These are phyloP conservation scores for Lodderomyces margitis DNA, from an alignment of 1,139 yeast genomes.

Conservation along the genomic window DNA sequence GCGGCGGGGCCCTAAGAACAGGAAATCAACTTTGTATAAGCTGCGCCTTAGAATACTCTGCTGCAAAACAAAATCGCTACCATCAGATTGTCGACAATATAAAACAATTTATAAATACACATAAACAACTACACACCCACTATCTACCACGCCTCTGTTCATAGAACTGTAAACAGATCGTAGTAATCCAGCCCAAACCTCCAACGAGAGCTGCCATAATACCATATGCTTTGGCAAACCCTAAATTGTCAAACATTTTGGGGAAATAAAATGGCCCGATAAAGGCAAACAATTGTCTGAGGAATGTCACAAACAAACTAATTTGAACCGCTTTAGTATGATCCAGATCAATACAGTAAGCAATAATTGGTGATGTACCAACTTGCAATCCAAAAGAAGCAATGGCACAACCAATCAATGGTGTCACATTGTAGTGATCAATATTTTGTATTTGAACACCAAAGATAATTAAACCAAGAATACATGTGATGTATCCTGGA, in stretches of 20 bases:
- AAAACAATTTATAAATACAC: too few species aligned
- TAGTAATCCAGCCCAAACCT: slow-evolving; percentile 8
- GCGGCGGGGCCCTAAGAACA: too few species aligned
- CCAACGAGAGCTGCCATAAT: slow-evolving; percentile 18
- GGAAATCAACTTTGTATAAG: too few species aligned
- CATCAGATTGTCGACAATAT: too few species aligned
- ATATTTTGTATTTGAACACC: slow-evolving; percentile 16
- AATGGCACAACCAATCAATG: slow-evolving; percentile 19
- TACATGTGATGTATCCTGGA: slow-evolving; percentile 17
- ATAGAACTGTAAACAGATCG: slow-evolving; percentile 3
- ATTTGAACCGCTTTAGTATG: slow-evolving; percentile 14
- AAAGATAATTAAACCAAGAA: slow-evolving; percentile 18
- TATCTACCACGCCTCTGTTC: slow-evolving; percentile 3
- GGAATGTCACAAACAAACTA: slow-evolving; percentile 18
- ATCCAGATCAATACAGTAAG: slow-evolving; percentile 18
- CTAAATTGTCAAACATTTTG: slow-evolving; percentile 17
- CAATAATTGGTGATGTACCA: slow-evolving; percentile 18
- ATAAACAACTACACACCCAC: background rate
- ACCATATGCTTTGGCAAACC: slow-evolving; percentile 18
- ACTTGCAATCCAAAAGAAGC: slow-evolving; percentile 20
- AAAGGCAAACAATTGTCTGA: slow-evolving; percentile 19
- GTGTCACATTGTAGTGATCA: slow-evolving; percentile 16
- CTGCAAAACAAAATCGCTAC: too few species aligned
- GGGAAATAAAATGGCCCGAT: slow-evolving; percentile 23
- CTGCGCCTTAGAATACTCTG: too few species aligned